Evolutionary conservation across 352 stramenopile species (phyloP).

Genomic region (Pythium sukuiense): DNA sequence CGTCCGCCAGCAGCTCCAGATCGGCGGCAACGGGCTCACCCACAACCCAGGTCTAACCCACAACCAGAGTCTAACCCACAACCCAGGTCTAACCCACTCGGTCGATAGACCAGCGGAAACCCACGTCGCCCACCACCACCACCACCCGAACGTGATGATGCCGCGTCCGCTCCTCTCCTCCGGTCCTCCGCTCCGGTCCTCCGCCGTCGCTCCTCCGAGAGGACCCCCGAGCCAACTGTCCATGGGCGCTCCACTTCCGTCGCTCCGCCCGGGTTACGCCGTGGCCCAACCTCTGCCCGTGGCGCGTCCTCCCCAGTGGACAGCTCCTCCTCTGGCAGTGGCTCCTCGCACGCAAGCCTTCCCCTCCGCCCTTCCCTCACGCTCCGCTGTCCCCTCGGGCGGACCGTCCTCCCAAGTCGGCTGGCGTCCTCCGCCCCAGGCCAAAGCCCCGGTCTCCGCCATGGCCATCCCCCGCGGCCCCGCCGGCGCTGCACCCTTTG

Average conservation of each 20-base stretch:
- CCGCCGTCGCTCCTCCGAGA: background rate
- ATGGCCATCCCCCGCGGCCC: background rate
- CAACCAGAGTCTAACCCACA: background rate
- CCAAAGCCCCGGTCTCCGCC: background rate
- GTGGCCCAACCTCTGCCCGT: background rate
- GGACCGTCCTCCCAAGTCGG: background rate
- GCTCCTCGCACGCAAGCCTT: background rate
- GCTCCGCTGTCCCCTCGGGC: background rate
- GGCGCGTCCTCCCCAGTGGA: conserved; percentile 8
- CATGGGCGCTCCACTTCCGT: conserved; percentile 3
- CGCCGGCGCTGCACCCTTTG: background rate
- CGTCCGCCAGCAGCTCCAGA: conserved; percentile 13
- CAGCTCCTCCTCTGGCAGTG: conserved; percentile 10
- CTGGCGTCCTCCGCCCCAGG: background rate
- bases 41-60: background rate
- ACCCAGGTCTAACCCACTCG: background rate
- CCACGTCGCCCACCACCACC: background rate
- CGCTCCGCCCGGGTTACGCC: conserved; percentile 3
- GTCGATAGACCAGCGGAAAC: background rate
- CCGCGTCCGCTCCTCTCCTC: background rate
- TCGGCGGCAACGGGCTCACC: too few species aligned
- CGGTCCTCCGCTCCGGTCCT: background rate
- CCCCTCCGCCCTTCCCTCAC: background rate
- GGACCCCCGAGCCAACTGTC: background rate
- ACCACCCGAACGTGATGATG: conserved; percentile 5